Conservation (phyloP, 116 monocot genomes). For the Trichopus zeylanicus region DNA sequence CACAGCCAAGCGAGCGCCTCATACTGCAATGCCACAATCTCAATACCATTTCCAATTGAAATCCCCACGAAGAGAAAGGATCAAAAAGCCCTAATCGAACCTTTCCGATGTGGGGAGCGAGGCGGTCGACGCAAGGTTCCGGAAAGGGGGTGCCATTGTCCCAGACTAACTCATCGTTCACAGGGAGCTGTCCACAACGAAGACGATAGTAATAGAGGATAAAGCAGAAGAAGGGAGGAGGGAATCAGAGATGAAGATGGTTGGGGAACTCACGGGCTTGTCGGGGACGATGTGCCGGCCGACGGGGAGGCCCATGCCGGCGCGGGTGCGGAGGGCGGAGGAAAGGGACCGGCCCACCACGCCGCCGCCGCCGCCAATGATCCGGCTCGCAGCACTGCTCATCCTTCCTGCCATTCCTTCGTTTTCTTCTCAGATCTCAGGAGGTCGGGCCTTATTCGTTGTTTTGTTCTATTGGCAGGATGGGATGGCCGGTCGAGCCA, state of each 20-base stretch:
- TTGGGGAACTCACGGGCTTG: conserved; percentile 45
- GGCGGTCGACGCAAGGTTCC: conserved; percentile 84
- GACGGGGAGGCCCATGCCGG: conserved; percentile 93
- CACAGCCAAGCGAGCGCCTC: conserved; percentile 92
- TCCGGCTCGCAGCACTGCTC: conserved; percentile 54
- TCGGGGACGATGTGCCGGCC: conserved; percentile 86
- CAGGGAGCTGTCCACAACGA: conserved; percentile 34
- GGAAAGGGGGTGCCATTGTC: conserved; percentile 90
- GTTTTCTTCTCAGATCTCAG: neutral
- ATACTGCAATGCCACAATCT: conserved; percentile 29
- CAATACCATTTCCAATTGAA: neutral
- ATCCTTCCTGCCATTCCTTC: conserved; percentile 30
- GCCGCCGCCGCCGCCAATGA: conserved; percentile 50
- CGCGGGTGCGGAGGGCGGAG: conserved; percentile 51
- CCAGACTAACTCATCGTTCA: conserved; percentile 75
- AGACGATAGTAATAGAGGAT: neutral
- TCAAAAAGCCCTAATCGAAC: conserved; percentile 15
- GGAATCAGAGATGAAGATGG: conserved; percentile 5
- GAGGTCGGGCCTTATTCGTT: too few relatives aligned
- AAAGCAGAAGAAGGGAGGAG: neutral
- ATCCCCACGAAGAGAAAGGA: neutral
- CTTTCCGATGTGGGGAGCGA: conserved; percentile 80
- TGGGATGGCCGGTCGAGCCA: too few relatives aligned
- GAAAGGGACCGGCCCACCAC: conserved; percentile 33
- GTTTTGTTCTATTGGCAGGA: too few relatives aligned